These are phyloP conservation scores for Cyclospora cayetanensis DNA, from an alignment of 169 alveolate species.

Conservation along the genomic window DNA sequence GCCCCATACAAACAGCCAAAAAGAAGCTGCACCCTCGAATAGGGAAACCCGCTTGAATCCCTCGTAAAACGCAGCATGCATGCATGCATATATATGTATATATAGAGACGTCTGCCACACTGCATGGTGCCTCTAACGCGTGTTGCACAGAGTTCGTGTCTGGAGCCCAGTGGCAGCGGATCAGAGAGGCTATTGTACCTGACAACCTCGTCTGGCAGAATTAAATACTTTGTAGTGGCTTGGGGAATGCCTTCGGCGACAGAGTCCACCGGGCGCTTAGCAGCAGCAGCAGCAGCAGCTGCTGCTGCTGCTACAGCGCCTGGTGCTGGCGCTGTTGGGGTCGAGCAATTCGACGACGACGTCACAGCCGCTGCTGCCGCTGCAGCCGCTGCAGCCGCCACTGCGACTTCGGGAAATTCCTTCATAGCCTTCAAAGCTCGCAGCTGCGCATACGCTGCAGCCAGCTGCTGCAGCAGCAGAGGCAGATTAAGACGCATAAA, in stretches of 20 bases:
- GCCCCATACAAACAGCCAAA: background rate
- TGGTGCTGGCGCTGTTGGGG: conserved; percentile 10
- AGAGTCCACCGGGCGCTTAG: background rate
- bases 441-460: conserved; percentile 2
- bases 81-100: background rate
- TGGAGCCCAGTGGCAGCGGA: no score
- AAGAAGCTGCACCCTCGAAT: no score
- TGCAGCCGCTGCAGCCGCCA: conserved; percentile 23
- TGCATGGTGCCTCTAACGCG: no score
- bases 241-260: background rate
- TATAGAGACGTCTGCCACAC: background rate
- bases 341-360: background rate
- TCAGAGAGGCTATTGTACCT: background rate
- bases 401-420: background rate
- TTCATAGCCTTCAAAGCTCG: background rate
- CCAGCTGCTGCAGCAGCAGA: conserved; percentile 53
- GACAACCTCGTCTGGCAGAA: conserved; percentile 50
- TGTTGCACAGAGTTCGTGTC: no score
- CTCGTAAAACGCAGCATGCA: no score
- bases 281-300: conserved; percentile 33
- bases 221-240: conserved; percentile 7
- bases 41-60: no score
- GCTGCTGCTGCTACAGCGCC: conserved; percentile 16
- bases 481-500: conserved; percentile 53
- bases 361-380: conserved; percentile 21